These are phyloP conservation scores for Tylopilus rubrobrunneus DNA, from an alignment of 768 basidiomycete species.

Conservation along the genomic window DNA sequence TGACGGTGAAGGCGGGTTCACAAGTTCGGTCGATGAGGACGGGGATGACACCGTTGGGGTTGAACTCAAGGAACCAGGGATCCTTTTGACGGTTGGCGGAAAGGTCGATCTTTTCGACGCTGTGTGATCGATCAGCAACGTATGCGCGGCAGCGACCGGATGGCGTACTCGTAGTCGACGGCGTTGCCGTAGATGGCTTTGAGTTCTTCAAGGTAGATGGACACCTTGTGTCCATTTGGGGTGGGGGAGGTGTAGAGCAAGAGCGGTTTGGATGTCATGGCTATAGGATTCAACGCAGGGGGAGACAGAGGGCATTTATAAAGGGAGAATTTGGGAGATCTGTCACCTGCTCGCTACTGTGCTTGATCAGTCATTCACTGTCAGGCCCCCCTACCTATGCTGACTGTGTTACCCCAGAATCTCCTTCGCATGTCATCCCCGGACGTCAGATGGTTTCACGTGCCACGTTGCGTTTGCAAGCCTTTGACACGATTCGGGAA, in stretches of 20 bases:
- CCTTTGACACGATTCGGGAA: slow-evolving; percentile 77
- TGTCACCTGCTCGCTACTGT: slow-evolving; percentile 12
- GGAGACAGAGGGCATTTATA: not conserved
- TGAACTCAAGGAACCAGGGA: slow-evolving; percentile 71
- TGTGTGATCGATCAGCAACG: slow-evolving; percentile 21
- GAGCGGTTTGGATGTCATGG: slow-evolving; percentile 23
- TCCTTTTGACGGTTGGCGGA: slow-evolving; percentile 73
- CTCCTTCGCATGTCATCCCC: slow-evolving; percentile 66
- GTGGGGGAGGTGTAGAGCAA: slow-evolving; percentile 41
- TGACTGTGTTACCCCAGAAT: slow-evolving; percentile 69
- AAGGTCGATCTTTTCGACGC: slow-evolving; percentile 53
- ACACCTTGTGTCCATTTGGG: slow-evolving; percentile 53
- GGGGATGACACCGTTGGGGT: slow-evolving; percentile 74
- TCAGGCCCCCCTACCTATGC: slow-evolving; percentile 27
- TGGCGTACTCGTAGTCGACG: slow-evolving; percentile 48
- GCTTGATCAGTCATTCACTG: too few relatives aligned
- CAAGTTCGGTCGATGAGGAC: slow-evolving; percentile 58
- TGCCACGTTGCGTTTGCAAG: slow-evolving; percentile 91
- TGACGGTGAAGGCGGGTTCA: slow-evolving; percentile 55
- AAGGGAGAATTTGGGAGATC: not conserved
- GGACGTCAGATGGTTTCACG: slow-evolving; percentile 16
- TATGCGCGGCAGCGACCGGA: not conserved
- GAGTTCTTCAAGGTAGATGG: slow-evolving; percentile 60
- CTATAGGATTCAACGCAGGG: not conserved
- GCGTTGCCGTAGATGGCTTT: slow-evolving; percentile 45